Evolutionary conservation across 169 alveolate species (phyloP), one percentile per base, ranked within the genome.

Genomic region (Eimeria brunetti): DNA sequence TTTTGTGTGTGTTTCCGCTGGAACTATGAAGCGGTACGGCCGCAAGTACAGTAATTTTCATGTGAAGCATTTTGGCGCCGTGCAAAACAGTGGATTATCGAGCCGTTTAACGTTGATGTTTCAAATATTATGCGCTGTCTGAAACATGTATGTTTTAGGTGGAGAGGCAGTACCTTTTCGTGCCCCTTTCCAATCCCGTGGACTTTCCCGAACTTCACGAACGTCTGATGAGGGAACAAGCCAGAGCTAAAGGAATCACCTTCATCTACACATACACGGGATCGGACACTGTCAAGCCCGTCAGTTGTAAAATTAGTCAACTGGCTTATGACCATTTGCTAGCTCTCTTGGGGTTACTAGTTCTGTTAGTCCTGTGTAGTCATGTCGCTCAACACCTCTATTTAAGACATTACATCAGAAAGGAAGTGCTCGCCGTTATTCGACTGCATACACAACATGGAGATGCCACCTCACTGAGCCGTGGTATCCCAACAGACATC

Each of bases 131-230:
- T 78, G 64, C 8, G 46, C 44, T 27, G 44, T 30, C 64, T 83
- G 76, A 22, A 38, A n/a, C 90, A 0, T 75, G 56, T 83, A 41
- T 38, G 30, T 51, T 49, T 30, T 53, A 83, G 90, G 90, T 83
- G 75, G 90, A 83, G 51, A 83, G 75, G 44, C 75, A 83, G 36
- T 83, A 83, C 22, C 56, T 83, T 36, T 83, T 83, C 46, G 44
- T 83, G 11, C 90, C 90, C 0, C 90, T 83, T 56, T 30, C 90
- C 36, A 83, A 83, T 58, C 90, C 90, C 22, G 90, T 83, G 76
- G 90, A 83, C 24, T 83, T 83, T 38, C 90, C 90, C 44, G 90
- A 53, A 18, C 90, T 83, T 22, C 90, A 83, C 56, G 90, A 83
- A 53, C 90, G 90, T 20, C 90, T 83, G 20, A n/a, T 83, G 90